Percentiles rank a stretch among this genome's conserved stretches.
These are phyloP conservation scores for Paramecium bursaria DNA, from an alignment of 73 alveolate species.

Conservation along the genomic window DNA sequence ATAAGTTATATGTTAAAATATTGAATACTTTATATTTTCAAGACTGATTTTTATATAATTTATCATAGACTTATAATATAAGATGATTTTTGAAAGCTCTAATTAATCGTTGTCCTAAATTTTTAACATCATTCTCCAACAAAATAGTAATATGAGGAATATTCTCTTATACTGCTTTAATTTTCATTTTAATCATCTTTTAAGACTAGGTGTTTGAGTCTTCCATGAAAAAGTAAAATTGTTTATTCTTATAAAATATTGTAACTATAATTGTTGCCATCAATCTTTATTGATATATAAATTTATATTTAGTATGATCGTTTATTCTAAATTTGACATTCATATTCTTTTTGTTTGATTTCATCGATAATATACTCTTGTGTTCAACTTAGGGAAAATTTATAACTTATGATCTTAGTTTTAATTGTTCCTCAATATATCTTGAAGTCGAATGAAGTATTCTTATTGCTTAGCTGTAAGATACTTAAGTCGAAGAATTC, in stretches of 20 bases:
- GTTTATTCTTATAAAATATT: not conserved
- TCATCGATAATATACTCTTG: slow-evolving; percentile 14
- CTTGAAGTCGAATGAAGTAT: not conserved
- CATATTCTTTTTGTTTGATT: slow-evolving; percentile 32
- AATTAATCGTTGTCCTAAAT: not conserved
- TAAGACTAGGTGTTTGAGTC: not conserved
- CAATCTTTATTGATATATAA: slow-evolving; percentile 15
- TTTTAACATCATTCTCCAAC: not conserved
- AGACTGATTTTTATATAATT: not conserved
- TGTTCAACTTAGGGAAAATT: slow-evolving; percentile 29
- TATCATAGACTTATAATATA: slow-evolving; percentile 1
- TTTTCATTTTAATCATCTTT: not conserved
- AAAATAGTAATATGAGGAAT: slow-evolving; percentile 44
- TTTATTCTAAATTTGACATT: not conserved
- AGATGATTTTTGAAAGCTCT: slow-evolving; percentile 11
- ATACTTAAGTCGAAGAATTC: slow-evolving; percentile 34
- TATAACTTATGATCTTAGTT: not conserved
- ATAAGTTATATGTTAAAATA: slow-evolving; percentile 11
- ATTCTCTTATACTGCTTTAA: slow-evolving; percentile 20
- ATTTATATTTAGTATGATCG: slow-evolving; percentile 42
- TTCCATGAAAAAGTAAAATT: slow-evolving; percentile 40
- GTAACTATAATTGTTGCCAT: slow-evolving; percentile 23
- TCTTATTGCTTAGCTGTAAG: slow-evolving; percentile 37
- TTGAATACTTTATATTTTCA: slow-evolving; percentile 5
- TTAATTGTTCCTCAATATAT: slow-evolving; percentile 5